These are phyloP conservation scores for Candida ortonii DNA, from an alignment of 805 yeast genomes.

Conservation along the genomic window DNA sequence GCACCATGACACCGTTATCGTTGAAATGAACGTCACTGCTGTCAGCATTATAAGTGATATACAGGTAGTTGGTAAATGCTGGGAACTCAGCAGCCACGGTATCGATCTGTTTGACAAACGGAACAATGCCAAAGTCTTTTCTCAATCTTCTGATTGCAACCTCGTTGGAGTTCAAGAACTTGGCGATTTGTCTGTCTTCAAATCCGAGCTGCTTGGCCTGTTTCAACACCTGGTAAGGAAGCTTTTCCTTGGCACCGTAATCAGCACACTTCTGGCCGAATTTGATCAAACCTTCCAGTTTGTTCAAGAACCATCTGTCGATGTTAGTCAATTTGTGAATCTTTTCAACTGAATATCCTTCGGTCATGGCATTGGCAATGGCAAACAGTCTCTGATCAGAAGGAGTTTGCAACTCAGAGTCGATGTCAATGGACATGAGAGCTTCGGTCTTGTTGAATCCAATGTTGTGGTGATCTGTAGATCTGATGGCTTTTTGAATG, in stretches of 20 bases:
- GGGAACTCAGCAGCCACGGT: constrained; percentile 99
- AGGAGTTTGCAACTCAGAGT: constrained; percentile 90
- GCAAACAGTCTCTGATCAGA: constrained; percentile 97
- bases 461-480: constrained; percentile 91
- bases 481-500: constrained; percentile 94
- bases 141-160: constrained; percentile 88
- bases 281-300: constrained; percentile 69
- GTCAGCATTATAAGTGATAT: constrained; percentile 92
- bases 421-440: constrained; percentile 88
- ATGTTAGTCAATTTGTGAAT: constrained; percentile 89
- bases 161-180: constrained; percentile 83
- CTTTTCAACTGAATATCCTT: constrained; percentile 87
- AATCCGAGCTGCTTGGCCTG: constrained; percentile 96
- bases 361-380: constrained; percentile 87
- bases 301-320: constrained; percentile 95
- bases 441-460: constrained; percentile 88
- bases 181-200: constrained; percentile 95
- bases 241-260: constrained; percentile 53
- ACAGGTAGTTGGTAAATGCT: constrained; percentile 89
- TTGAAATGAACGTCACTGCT: constrained; percentile 82
- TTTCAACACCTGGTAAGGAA: constrained; percentile 62
- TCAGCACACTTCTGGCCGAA: constrained; percentile 63
- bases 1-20: constrained; percentile 91
- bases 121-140: constrained; percentile 80
- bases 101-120: constrained; percentile 95